Percentiles rank a stretch among this genome's conserved stretches.
These are phyloP conservation scores for Emydomyces testavorans DNA, from an alignment of 2,329 filamentous ascomycete genomes.

Conservation along the genomic window DNA sequence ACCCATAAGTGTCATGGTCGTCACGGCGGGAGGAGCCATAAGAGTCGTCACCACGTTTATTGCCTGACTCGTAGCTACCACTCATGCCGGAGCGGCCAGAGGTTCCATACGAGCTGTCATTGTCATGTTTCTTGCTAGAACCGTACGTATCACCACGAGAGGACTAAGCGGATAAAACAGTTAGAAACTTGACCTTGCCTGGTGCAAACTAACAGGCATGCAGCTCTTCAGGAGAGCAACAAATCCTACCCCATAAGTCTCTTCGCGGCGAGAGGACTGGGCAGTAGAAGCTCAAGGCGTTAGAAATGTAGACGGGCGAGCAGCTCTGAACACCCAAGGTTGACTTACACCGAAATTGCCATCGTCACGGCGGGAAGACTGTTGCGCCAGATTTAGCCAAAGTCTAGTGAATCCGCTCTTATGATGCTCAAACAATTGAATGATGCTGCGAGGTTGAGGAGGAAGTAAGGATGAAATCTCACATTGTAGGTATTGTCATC, in stretches of 20 bases:
- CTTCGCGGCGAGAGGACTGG: conserved; percentile 4
- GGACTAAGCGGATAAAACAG: not conserved
- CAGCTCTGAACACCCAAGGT: not conserved
- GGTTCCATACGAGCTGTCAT: conserved; percentile 6
- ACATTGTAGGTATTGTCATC: conserved; percentile 6
- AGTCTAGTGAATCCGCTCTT: not conserved
- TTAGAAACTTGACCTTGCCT: not conserved
- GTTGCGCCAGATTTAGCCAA: not conserved
- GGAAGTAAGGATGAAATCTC: not conserved
- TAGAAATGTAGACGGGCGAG: not conserved
- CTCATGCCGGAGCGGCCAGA: conserved; percentile 6
- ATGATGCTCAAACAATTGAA: not conserved
- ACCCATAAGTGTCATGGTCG: conserved; percentile 7
- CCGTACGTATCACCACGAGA: conserved; percentile 8
- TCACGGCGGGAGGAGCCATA: too few species aligned
- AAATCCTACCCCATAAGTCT: conserved; percentile 10
- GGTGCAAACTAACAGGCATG: not conserved
- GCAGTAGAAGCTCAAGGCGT: not conserved
- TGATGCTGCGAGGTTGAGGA: too few species aligned
- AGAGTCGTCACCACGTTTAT: not conserved
- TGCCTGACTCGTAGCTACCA: not conserved
- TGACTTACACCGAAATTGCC: conserved; percentile 1
- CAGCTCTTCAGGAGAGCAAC: not conserved
- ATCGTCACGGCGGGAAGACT: conserved; percentile 2
- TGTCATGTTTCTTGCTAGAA: conserved; percentile 2